Evolutionary conservation across 1,139 yeast species (phyloP).

Genomic region (Candida pseudoviswanathii): DNA sequence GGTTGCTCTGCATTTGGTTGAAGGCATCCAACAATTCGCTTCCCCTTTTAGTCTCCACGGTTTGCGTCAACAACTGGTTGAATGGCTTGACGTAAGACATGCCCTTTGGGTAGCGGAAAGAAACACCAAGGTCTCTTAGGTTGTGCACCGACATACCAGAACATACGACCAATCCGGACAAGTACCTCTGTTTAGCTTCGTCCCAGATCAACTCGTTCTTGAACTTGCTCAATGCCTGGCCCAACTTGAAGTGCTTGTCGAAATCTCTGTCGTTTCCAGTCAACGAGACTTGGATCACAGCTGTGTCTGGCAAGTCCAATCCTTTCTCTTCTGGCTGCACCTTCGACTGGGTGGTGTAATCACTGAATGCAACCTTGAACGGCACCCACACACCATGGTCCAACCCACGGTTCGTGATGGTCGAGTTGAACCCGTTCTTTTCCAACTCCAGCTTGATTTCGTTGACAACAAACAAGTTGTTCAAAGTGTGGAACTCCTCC

Average conservation of each 20-base stretch:
- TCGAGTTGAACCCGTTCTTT: conserved; percentile 45
- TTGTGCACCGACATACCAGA: conserved; percentile 86
- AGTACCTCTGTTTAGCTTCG: conserved; percentile 23
- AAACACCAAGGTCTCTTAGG: conserved; percentile 50
- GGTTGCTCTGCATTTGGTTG: conserved; percentile 18
- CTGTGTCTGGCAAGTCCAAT: conserved; percentile 50
- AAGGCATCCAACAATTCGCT: conserved; percentile 16
- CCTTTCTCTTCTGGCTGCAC: conserved; percentile 26
- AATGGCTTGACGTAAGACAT: conserved; percentile 56
- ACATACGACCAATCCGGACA: conserved; percentile 54
- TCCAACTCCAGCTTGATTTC: conserved; percentile 45
- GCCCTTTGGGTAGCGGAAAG: conserved; percentile 21
- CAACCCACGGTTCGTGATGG: conserved; percentile 56
- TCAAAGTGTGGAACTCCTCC: conserved; percentile 58
- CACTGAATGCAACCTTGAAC: conserved; percentile 67
- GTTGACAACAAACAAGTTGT: conserved; percentile 44
- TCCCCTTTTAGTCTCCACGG: conserved; percentile 22
- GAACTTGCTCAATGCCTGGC: conserved; percentile 53
- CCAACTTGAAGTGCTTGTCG: conserved; percentile 54
- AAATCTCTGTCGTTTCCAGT: conserved; percentile 50
- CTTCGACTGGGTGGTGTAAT: conserved; percentile 28
- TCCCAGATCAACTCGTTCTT: conserved; percentile 48
- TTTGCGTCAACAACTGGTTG: conserved; percentile 42
- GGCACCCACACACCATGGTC: conserved; percentile 90
- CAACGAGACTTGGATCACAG: conserved; percentile 65